Percentiles rank a stretch among this genome's conserved stretches.
Evolutionary conservation across 805 yeast species (phyloP).

Genomic region (Metschnikowia chrysomelidarum): DNA sequence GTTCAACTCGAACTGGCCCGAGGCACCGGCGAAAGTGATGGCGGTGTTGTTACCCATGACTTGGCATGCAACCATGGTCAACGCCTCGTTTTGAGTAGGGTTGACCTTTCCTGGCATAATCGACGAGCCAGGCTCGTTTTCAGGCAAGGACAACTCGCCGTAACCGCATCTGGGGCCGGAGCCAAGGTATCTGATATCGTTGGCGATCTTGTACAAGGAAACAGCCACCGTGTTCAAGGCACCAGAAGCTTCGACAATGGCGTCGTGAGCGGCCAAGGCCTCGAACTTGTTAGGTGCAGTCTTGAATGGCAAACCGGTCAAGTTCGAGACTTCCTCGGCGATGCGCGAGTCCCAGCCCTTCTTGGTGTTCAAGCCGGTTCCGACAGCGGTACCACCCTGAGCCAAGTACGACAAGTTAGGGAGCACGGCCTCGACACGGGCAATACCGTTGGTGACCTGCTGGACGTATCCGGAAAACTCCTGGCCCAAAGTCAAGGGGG

Average conservation of each 20-base stretch:
- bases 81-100: slow-evolving; percentile 98
- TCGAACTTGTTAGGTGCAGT: slow-evolving; percentile 99
- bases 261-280: slow-evolving; percentile 98
- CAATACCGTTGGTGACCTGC: slow-evolving; percentile 88
- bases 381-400: slow-evolving; percentile 99
- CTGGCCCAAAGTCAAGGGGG: slow-evolving; percentile 96
- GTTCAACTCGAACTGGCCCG: slow-evolving; percentile 97
- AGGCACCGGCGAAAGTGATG: slow-evolving; percentile 96
- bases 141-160: slow-evolving; percentile 93
- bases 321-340: slow-evolving; percentile 79
- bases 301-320: slow-evolving; percentile 84
- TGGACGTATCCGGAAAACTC: slow-evolving; percentile 96
- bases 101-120: slow-evolving; percentile 99
- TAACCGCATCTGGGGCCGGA: slow-evolving; percentile 99
- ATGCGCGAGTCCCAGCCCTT: slow-evolving; percentile 85
- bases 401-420: slow-evolving; percentile 81
- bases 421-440: slow-evolving; percentile 73
- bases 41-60: slow-evolving; percentile 96
- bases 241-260: slow-evolving; percentile 96
- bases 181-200: slow-evolving; percentile 96
- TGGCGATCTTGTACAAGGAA: slow-evolving; percentile 93
- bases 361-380: slow-evolving; percentile 95
- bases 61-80: slow-evolving; percentile 97
- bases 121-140: slow-evolving; percentile 98
- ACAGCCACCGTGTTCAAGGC: slow-evolving; percentile 94